phyloP scores from a whole-genome alignment of 139 green algal species.

The Volvox africanus region DNA sequence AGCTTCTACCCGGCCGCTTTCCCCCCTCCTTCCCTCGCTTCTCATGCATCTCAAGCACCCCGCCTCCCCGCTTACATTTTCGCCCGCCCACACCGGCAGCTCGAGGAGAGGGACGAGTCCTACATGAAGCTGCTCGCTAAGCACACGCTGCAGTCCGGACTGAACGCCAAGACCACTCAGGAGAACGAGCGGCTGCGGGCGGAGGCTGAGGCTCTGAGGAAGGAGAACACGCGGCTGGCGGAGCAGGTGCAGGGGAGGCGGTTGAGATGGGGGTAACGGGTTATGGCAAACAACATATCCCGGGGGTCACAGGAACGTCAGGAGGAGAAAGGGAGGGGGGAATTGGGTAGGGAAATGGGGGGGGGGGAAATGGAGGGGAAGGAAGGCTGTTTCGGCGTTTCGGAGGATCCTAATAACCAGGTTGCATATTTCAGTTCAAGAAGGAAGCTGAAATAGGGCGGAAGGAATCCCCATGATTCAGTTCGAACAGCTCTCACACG shows the following conservation, averaged over 20 bases:
- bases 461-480: too few species aligned
- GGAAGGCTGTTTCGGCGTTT: too few species aligned
- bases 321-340: too few species aligned
- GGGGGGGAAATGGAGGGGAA: too few species aligned
- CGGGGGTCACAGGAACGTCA: too few species aligned
- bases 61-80: background rate
- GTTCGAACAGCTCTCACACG: too few species aligned
- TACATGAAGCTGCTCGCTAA: constrained; percentile 61
- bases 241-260: constrained; percentile 43
- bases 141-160: constrained; percentile 52
- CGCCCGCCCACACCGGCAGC: background rate
- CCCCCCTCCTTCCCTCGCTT: background rate
- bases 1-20: background rate
- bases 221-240: constrained; percentile 48
- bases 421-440: too few species aligned
- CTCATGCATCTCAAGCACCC: background rate
- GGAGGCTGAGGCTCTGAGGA: constrained; percentile 27
- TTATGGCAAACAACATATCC: too few species aligned
- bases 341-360: too few species aligned
- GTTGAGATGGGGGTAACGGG: background rate
- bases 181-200: constrained; percentile 34
- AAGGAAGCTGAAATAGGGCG: too few species aligned
- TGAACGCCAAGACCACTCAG: constrained; percentile 50
- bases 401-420: too few species aligned
- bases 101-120: constrained; percentile 55